Conservation (phyloP, 2,329 filamentous ascomycete genomes). For the Xylariaceae sp. region DNA sequence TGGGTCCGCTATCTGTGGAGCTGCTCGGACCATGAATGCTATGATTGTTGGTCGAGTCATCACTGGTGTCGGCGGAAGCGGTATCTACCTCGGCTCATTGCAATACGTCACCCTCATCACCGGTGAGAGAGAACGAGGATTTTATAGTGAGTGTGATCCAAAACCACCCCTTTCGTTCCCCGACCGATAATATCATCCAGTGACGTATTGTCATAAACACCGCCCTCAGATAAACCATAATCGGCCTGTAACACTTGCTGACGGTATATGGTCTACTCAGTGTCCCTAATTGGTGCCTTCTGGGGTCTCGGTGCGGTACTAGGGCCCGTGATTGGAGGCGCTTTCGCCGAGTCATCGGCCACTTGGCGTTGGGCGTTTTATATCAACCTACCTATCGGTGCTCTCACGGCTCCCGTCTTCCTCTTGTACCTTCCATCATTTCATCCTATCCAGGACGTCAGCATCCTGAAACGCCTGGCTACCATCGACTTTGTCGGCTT, state of each 20-base stretch:
- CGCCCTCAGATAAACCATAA: neutral
- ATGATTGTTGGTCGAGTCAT: constrained; percentile 23
- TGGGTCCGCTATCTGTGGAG: constrained; percentile 34
- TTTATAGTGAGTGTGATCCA: constrained; percentile 18
- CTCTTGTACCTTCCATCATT: constrained; percentile 26
- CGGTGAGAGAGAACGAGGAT: constrained; percentile 22
- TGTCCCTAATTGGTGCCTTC: constrained; percentile 23
- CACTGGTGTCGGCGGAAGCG: constrained; percentile 6
- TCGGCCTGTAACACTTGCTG: too few relatives aligned
- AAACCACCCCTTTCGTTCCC: too few relatives aligned
- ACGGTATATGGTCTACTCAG: too few relatives aligned
- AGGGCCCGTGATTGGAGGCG: constrained; percentile 42
- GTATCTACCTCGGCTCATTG: constrained; percentile 25
- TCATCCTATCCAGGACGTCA: constrained; percentile 25
- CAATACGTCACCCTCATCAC: constrained; percentile 27
- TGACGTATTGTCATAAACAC: neutral
- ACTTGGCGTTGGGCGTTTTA: constrained; percentile 50
- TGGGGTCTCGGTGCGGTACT: constrained; percentile 36
- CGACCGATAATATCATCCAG: too few relatives aligned
- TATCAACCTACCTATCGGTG: constrained; percentile 50
- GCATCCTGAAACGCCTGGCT: constrained; percentile 13
- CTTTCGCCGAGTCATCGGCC: constrained; percentile 36
- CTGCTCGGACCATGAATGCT: constrained; percentile 23
- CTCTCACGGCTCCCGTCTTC: constrained; percentile 27
- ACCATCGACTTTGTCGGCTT: constrained; percentile 42